Conservation (phyloP, 257 asterid species). For the Handroanthus guayacan region DNA sequence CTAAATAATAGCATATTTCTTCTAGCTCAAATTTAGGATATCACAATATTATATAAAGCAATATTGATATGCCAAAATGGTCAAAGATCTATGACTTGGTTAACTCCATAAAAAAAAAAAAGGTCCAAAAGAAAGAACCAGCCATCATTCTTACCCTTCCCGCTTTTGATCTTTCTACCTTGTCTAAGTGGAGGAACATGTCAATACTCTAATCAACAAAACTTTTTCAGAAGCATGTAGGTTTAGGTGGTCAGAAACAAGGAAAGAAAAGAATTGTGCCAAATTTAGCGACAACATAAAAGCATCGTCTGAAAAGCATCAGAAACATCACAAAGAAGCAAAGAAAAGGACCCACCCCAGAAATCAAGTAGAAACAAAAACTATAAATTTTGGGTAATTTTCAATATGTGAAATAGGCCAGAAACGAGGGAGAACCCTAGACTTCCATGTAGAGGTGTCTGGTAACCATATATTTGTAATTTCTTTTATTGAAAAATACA, state of each 20-base stretch:
- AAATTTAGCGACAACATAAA: neutral
- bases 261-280: neutral
- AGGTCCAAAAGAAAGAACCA: neutral
- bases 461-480: conserved; percentile 2
- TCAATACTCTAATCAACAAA: neutral
- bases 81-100: neutral
- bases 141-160: neutral
- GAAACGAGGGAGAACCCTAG: conserved; percentile 9
- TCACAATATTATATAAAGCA: neutral
- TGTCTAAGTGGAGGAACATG: neutral
- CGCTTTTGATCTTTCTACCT: neutral
- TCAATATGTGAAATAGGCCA: neutral
- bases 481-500: neutral
- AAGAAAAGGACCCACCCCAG: neutral
- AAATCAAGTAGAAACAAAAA: neutral
- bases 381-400: neutral
- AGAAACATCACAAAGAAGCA: neutral
- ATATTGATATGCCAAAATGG: neutral
- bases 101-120: conserved; percentile 4
- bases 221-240: neutral
- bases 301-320: neutral
- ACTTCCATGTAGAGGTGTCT: conserved; percentile 1
- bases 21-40: neutral
- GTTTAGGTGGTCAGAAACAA: neutral
- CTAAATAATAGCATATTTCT: conserved; percentile 4